Evolutionary conservation across 1,284 basidiomycete species (phyloP).

Genomic region (Microbotryum violaceum): DNA sequence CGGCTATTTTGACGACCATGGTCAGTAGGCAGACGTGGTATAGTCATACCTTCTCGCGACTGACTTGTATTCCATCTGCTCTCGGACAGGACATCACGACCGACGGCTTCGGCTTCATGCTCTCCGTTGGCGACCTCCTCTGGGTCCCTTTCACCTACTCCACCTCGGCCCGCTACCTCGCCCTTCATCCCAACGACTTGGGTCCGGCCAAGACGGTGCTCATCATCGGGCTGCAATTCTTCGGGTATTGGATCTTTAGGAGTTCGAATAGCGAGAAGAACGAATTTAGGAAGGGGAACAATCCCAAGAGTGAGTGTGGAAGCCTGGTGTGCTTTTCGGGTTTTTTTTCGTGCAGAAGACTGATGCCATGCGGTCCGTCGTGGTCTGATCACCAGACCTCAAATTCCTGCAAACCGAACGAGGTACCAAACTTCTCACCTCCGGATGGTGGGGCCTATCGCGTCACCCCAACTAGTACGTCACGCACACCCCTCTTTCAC

Average conservation of each 20-base stretch:
- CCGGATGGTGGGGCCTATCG: constrained; percentile 95
- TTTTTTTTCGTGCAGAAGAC: neutral
- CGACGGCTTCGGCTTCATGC: constrained; percentile 99
- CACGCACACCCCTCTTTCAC: neutral
- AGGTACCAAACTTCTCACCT: constrained; percentile 84
- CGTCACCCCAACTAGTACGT: constrained; percentile 63
- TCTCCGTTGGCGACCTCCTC: constrained; percentile 81
- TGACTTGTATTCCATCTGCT: neutral
- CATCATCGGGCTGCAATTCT: constrained; percentile 60
- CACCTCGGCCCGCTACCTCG: constrained; percentile 89
- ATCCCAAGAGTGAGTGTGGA: constrained; percentile 66
- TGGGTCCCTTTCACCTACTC: constrained; percentile 96
- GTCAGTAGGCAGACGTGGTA: neutral
- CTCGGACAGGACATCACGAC: constrained; percentile 84
- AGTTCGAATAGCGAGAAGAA: constrained; percentile 88
- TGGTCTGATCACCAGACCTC: constrained; percentile 48
- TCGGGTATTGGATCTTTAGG: constrained; percentile 91
- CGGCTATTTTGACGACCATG: constrained; percentile 71
- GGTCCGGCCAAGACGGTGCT: constrained; percentile 55
- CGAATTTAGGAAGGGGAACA: constrained; percentile 83
- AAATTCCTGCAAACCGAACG: constrained; percentile 72
- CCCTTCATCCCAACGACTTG: constrained; percentile 74
- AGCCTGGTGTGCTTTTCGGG: too few species aligned
- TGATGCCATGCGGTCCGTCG: neutral
- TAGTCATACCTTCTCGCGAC: neutral